Conservation (phyloP, 768 basidiomycete genomes). For the Psilocybe azurescens region DNA sequence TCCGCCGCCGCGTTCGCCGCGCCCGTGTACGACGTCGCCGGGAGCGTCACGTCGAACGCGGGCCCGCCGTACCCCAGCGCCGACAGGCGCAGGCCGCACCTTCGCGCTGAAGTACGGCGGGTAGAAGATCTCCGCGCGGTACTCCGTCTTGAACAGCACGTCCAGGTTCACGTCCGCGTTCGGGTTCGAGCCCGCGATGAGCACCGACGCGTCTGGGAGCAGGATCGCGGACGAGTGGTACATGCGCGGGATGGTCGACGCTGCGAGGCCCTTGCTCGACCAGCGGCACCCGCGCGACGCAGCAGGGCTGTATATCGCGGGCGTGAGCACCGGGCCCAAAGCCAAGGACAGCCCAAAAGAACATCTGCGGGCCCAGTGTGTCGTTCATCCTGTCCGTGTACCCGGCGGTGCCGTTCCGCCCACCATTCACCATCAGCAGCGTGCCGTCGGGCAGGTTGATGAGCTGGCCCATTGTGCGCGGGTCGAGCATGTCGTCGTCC, state of each 20-base stretch:
- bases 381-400: background rate
- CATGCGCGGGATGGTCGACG: slow-evolving; percentile 69
- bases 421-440: slow-evolving; percentile 86
- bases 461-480: slow-evolving; percentile 94
- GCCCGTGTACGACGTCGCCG: slow-evolving; percentile 70
- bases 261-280: slow-evolving; percentile 67
- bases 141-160: slow-evolving; percentile 74
- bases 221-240: slow-evolving; percentile 93
- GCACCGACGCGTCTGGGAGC: slow-evolving; percentile 83
- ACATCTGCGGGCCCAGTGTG: slow-evolving; percentile 51
- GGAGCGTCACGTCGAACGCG: slow-evolving; percentile 77
- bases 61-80: slow-evolving; percentile 84
- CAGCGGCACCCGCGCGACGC: slow-evolving; percentile 75
- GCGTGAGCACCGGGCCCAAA: slow-evolving; percentile 75
- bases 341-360: slow-evolving; percentile 77
- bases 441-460: slow-evolving; percentile 81
- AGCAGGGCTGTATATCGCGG: slow-evolving; percentile 82
- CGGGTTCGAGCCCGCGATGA: slow-evolving; percentile 93
- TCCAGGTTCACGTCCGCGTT: slow-evolving; percentile 79
- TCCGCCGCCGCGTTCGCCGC: slow-evolving; percentile 71
- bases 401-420: slow-evolving; percentile 55
- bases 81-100: slow-evolving; percentile 70
- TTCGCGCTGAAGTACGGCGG: slow-evolving; percentile 82
- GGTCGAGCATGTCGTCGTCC: slow-evolving; percentile 78
- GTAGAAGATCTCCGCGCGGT: slow-evolving; percentile 88